phyloP scores from a whole-genome alignment of 305 asterid genomes.

The Fraxinus platypoda region DNA sequence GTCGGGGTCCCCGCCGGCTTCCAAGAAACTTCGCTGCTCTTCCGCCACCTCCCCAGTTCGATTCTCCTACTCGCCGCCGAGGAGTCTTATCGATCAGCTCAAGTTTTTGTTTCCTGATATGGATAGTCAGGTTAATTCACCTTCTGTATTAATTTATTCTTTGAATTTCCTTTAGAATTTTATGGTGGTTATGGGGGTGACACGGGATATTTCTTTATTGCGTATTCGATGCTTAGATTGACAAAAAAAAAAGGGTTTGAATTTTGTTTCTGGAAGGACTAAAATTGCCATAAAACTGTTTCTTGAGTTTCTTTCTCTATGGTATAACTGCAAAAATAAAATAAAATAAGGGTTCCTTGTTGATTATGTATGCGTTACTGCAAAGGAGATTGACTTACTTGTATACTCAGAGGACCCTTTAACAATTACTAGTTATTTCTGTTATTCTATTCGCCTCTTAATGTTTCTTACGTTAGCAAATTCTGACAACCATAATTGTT shows the following conservation, averaged over 20 bases:
- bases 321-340: not conserved
- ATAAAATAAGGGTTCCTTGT: not conserved
- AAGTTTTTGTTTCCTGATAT: constrained; percentile 57
- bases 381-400: not conserved
- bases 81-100: constrained; percentile 48
- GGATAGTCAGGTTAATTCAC: constrained; percentile 48
- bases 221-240: not conserved
- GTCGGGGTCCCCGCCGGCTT: constrained; percentile 44
- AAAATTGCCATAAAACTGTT: not conserved
- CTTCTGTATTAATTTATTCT: not conserved
- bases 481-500: not conserved
- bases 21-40: constrained; percentile 70
- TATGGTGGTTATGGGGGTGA: not conserved
- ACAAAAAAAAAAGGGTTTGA: not conserved
- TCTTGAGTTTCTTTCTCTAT: not conserved
- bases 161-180: not conserved
- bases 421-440: not conserved
- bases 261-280: not conserved
- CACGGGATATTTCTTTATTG: not conserved
- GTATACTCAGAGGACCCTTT: not conserved
- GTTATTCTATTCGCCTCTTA: not conserved
- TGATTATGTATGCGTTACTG: not conserved
- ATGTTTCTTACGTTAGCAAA: not conserved
- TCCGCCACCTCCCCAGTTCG: constrained; percentile 43
- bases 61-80: constrained; percentile 40